Base-by-base conservation (phyloP, 2,329 filamentous ascomycete species). In the Tolypocladium amazonense region DNA sequence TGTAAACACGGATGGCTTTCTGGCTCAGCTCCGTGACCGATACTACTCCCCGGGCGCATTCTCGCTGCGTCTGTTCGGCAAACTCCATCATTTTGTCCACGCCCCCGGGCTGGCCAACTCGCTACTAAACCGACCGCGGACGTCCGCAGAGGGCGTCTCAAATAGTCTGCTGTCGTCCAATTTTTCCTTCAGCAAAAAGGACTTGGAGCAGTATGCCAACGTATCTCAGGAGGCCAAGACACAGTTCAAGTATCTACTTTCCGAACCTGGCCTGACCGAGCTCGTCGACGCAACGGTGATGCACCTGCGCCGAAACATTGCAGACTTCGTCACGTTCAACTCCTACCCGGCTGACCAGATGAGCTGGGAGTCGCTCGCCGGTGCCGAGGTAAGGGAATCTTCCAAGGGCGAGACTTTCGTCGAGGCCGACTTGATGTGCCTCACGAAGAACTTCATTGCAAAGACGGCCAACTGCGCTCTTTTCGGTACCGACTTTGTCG, bases 401-500 rank as follows among this genome's bases (percentile, higher is more conserved):
- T 58, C 58, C 9, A 61, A 62, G 3, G 67, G 65, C 14, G 66
- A 68, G 20, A 60, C 59, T 3, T 67, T 67, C 50, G 72, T 75
- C 61, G 70, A 73, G 25, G 69, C 66, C 1, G 71, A 75, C 38
- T 63, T 74, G 53, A 67, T 70, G 50, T 68, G 70, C 25, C 62
- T 76, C 37, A 64, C 70, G 3, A 72, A 69, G 18, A 71, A 71
- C 60, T 76, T 74, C 60, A 66, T 75, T 11, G 71, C 72, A 33
- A 67, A 65, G 25, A 71, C 73, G 2, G 69, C 72, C 11, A 75
- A 69, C 15, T 62, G 67, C 4, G 68, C 72, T 2, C 65, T 77
- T 6, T 71, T 76, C 55, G 76, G 76, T n/a, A 72, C 70, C 3
- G 72, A 77, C 60, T 75, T 77, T 64, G 68, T 75, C 53, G 69